These are phyloP conservation scores for Dactylellina parvicollis DNA, from an alignment of 2,329 filamentous ascomycete species.

Conservation along the genomic window DNA sequence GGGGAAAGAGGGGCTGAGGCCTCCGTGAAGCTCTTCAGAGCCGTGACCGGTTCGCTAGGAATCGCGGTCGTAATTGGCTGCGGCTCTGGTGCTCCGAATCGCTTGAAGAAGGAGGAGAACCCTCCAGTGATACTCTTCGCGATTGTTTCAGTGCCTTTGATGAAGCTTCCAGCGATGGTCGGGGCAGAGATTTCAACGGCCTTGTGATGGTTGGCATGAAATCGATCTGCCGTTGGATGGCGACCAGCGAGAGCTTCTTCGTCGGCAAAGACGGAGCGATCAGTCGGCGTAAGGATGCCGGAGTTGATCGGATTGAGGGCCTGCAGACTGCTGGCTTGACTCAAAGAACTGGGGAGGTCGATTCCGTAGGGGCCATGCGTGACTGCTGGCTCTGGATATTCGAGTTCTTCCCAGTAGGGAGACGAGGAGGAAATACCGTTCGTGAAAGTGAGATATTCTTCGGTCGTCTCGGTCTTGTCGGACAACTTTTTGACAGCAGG, in stretches of 20 bases:
- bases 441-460: not conserved
- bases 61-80: slow-evolving; percentile 17
- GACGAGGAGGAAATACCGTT: slow-evolving; percentile 3
- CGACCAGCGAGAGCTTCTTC: slow-evolving; percentile 17
- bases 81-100: slow-evolving; percentile 39
- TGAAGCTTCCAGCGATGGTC: slow-evolving; percentile 20
- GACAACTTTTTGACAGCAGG: slow-evolving; percentile 5
- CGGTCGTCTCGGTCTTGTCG: not conserved
- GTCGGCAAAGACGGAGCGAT: slow-evolving; percentile 19
- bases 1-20: slow-evolving; percentile 21
- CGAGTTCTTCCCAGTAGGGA: not conserved
- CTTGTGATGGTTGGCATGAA: slow-evolving; percentile 3
- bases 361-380: slow-evolving; percentile 13
- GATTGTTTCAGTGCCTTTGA: slow-evolving; percentile 25
- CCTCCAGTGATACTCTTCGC: slow-evolving; percentile 23
- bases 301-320: slow-evolving; percentile 25
- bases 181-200: not conserved
- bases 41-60: slow-evolving; percentile 23
- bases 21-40: slow-evolving; percentile 25
- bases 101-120: slow-evolving; percentile 31
- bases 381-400: slow-evolving; percentile 2
- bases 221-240: slow-evolving; percentile 1
- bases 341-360: slow-evolving; percentile 27
- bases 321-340: slow-evolving; percentile 18
- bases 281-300: slow-evolving; percentile 17